Evolutionary conservation across 768 basidiomycete genomes (phyloP), one percentile per base, ranked within the genome.

Genomic region (Kwoniella mangroviensis): DNA sequence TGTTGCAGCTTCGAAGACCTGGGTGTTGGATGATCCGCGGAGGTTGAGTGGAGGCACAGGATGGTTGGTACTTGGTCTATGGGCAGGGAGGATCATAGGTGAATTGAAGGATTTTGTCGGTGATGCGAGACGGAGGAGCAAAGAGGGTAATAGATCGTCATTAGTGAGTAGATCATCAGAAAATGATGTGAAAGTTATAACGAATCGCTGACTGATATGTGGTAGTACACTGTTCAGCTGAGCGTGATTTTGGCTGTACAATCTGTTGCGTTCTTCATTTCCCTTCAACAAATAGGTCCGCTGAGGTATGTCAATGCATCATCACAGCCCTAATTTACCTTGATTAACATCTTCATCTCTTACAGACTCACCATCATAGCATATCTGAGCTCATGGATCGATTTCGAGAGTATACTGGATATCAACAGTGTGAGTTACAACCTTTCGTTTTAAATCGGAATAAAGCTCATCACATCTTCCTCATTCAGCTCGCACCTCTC

Each of bases 51-150:
- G 78, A 26, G 75, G 75, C 0, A 63, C 55, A 12, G 76, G 78
- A 9, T 71, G 73, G 72, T 56, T 79, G 19, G 69, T 77, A 9
- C 53, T 77, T 19, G 70, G 70, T 3, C 70, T 68, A 40, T 77
- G 76, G 72, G 63, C 64, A 4, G 69, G 74, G 13, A 68, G 68
- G 65, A 57, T 77, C 41, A 63, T 65, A 19, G 52, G 68, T 21
- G 58, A 65, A 54, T 15, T 67, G n/a, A 53, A 63, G 28, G 71
- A 73, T n/a, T 60, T 69, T 10, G 41, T 43, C 5, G 53, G 65
- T 60, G 56, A 68, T 28, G 24, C 41, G n/a, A 55, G 69, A 61
- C 59, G 49, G 53, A 49, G 57, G 49, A 68, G 66, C 43, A 73
- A 71, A 67, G 65, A 73, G 49, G 74, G 67, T 11, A 56, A 12